phyloP scores from a whole-genome alignment of 2,329 filamentous ascomycete genomes.

The Cryphonectria carpinicola region DNA sequence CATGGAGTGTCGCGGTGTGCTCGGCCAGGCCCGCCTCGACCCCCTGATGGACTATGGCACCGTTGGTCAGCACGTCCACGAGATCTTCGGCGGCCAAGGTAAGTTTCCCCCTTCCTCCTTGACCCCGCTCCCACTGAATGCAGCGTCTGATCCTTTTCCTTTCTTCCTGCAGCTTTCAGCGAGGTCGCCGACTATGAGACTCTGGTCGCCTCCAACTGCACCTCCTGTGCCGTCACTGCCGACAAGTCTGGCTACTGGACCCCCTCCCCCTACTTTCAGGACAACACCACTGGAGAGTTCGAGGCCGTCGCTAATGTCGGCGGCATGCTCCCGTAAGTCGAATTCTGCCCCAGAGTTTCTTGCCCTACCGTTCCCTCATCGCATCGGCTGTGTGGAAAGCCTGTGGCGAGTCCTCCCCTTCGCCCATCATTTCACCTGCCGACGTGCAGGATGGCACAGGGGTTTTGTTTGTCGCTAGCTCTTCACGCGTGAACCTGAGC shows the following conservation, averaged over 20 bases:
- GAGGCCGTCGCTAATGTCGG: conserved; percentile 75
- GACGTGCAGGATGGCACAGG: not conserved
- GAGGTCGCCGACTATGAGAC: conserved; percentile 59
- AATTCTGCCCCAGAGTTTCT: not conserved
- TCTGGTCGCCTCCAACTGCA: conserved; percentile 69
- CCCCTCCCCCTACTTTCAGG: conserved; percentile 77
- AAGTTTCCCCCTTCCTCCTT: conserved; percentile 45
- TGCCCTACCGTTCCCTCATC: not conserved
- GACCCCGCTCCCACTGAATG: not conserved
- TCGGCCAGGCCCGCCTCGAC: conserved; percentile 74
- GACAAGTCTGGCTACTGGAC: conserved; percentile 92
- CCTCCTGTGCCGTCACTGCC: conserved; percentile 77
- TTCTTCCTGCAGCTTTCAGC: conserved; percentile 60
- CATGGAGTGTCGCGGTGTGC: conserved; percentile 76
- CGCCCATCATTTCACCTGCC: not conserved
- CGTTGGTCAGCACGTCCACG: conserved; percentile 70
- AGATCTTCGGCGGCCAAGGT: conserved; percentile 78
- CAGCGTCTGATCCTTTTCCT: not conserved
- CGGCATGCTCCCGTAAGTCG: conserved; percentile 81
- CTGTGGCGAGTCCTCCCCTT: not conserved
- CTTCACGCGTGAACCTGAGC: not conserved
- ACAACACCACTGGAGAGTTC: conserved; percentile 64
- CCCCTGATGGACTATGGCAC: conserved; percentile 69
- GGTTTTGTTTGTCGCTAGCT: not conserved
- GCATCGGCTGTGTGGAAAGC: not conserved